Percentiles rank a stretch among this genome's conserved stretches.
Conservation (phyloP, 805 yeast species). For the Spathaspora girioi region DNA sequence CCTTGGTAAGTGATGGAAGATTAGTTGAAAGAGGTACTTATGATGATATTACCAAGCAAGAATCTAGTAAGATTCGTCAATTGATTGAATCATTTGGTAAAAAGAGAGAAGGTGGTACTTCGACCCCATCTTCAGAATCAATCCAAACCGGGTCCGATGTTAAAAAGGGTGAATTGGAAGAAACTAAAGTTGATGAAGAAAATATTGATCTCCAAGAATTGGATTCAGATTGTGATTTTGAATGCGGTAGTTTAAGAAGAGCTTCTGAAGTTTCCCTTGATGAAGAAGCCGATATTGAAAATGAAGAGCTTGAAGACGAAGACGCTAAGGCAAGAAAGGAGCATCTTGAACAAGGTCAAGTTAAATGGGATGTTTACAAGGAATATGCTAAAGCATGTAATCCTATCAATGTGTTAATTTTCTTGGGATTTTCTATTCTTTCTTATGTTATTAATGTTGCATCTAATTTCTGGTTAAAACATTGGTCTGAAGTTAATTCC, state of each 20-base stretch:
- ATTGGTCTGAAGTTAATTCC: constrained; percentile 93
- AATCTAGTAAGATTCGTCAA: constrained; percentile 47
- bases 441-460: constrained; percentile 60
- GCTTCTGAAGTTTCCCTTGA: constrained; percentile 57
- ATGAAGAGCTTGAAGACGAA: constrained; percentile 33
- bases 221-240: constrained; percentile 29
- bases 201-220: constrained; percentile 24
- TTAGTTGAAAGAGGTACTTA: constrained; percentile 65
- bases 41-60: constrained; percentile 44
- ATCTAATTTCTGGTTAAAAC: constrained; percentile 89
- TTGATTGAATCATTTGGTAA: constrained; percentile 64
- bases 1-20: constrained; percentile 67
- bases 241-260: constrained; percentile 46
- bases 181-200: constrained; percentile 11
- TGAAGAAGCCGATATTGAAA: constrained; percentile 26
- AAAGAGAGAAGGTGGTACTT: constrained; percentile 17
- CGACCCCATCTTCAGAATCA: constrained; percentile 7
- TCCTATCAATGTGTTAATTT: constrained; percentile 55
- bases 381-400: constrained; percentile 90
- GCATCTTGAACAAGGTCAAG: constrained; percentile 89
- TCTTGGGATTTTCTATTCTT: constrained; percentile 51
- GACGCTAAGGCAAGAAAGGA: constrained; percentile 54
- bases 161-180: constrained; percentile 11
- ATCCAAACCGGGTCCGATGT: constrained; percentile 12
- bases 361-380: constrained; percentile 78